Evolutionary conservation across 139 green algal species (phyloP).

Genomic region (Coccomyxa sp.): DNA sequence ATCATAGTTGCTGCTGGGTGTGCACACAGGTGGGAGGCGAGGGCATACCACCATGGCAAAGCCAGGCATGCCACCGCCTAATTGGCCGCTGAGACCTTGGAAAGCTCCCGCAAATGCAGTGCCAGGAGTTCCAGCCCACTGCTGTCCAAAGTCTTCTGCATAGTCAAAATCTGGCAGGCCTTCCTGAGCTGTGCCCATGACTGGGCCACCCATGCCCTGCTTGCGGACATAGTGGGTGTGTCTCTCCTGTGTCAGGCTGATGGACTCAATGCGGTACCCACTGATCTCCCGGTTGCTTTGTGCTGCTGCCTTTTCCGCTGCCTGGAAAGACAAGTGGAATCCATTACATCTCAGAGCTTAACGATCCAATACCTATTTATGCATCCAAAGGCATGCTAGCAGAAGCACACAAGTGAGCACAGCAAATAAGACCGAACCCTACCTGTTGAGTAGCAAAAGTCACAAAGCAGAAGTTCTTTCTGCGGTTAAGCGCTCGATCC

Average conservation of each 20-base stretch:
- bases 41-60: too few species aligned
- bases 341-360: too few species aligned
- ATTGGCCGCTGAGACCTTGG: too few species aligned
- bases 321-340: neutral
- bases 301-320: conserved; percentile 12
- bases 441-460: conserved; percentile 18
- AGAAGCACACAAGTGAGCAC: neutral
- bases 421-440: neutral
- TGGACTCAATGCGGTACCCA: conserved; percentile 13
- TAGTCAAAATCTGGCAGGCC: too few species aligned
- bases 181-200: too few species aligned
- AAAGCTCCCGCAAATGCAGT: too few species aligned
- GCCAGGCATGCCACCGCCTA: too few species aligned
- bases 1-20: too few species aligned
- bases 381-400: neutral
- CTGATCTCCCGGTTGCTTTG: conserved; percentile 27
- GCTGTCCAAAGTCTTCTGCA: too few species aligned
- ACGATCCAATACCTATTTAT: neutral
- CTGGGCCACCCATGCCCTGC: neutral
- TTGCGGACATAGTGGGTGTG: conserved; percentile 2
- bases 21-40: too few species aligned
- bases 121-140: too few species aligned
- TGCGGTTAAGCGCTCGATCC: conserved; percentile 2
- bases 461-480: conserved; percentile 21
- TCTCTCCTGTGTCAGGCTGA: conserved; percentile 12